Conservation (phyloP, 1,139 yeast genomes). For the Groenewaldozyma auringiensis region DNA sequence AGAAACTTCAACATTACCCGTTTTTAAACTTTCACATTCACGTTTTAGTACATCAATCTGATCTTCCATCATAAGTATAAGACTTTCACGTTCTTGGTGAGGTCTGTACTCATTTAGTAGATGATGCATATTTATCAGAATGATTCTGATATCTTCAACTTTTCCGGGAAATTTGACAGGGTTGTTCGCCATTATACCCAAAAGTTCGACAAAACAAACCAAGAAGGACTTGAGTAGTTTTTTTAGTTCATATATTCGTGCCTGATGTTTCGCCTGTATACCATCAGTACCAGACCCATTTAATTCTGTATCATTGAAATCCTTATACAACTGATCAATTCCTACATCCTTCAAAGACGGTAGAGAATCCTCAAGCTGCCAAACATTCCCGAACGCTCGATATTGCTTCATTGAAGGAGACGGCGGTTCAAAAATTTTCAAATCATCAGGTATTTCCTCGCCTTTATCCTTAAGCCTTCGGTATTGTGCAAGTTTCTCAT, state of each 20-base stretch:
- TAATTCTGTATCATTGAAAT: constrained; percentile 12
- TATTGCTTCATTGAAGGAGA: constrained; percentile 53
- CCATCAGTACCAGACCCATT: constrained; percentile 8
- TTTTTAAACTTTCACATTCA: constrained; percentile 9
- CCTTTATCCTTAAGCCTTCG: constrained; percentile 20
- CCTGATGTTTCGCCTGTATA: constrained; percentile 18
- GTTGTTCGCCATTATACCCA: constrained; percentile 62
- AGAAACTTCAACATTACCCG: constrained; percentile 5
- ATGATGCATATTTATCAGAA: constrained; percentile 80
- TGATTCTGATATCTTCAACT: constrained; percentile 61
- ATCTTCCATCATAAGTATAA: constrained; percentile 60
- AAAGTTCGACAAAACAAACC: constrained; percentile 62
- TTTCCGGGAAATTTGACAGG: constrained; percentile 61
- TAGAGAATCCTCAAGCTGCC: constrained; percentile 68
- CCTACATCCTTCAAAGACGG: constrained; percentile 64
- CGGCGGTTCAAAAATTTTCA: constrained; percentile 50
- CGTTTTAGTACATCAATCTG: constrained; percentile 21
- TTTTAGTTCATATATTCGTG: constrained; percentile 59
- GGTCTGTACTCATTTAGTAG: constrained; percentile 78
- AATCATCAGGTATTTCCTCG: constrained; percentile 9
- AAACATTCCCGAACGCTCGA: constrained; percentile 71
- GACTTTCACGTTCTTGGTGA: constrained; percentile 78
- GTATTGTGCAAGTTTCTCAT: constrained; percentile 44
- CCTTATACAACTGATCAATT: constrained; percentile 53
- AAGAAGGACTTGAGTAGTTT: constrained; percentile 61